Percentiles rank a stretch among this genome's conserved stretches.
Conservation (phyloP, 345 rosid species). For the Brassica carinata region DNA sequence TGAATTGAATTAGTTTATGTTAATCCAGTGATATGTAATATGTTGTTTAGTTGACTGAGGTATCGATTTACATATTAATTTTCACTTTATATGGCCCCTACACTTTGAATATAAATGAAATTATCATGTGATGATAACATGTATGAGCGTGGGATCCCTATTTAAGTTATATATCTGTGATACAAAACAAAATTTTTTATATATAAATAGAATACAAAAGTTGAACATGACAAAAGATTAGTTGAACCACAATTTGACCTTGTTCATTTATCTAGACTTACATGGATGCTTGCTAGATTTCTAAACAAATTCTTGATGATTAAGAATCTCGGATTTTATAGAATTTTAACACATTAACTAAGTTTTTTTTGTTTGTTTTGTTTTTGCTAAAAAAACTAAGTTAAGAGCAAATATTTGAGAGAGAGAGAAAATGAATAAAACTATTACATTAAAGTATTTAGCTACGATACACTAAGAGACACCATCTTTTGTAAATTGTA, state of each 20-base stretch:
- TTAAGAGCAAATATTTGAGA: background rate
- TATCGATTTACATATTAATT: background rate
- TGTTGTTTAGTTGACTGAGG: conserved; percentile 27
- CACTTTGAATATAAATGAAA: background rate
- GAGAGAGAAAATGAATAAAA: background rate
- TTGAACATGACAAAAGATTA: conserved; percentile 31
- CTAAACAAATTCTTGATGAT: background rate
- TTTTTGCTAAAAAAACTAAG: background rate
- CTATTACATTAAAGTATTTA: background rate
- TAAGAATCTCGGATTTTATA: background rate
- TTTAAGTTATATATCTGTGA: background rate
- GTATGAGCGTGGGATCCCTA: background rate
- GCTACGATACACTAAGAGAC: background rate
- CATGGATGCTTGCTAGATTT: conserved; percentile 14
- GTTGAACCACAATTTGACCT: conserved; percentile 33
- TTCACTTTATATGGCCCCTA: background rate
- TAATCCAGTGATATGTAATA: background rate
- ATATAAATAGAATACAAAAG: background rate
- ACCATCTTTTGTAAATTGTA: background rate
- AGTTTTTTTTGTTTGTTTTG: too few relatives aligned
- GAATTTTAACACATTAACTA: background rate
- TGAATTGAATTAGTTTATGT: background rate
- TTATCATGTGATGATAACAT: conserved; percentile 8
- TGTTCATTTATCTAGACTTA: conserved; percentile 2
- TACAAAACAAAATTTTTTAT: background rate